These are phyloP conservation scores for Tremellales sp. DNA, from an alignment of 1,284 basidiomycete genomes.

Conservation along the genomic window DNA sequence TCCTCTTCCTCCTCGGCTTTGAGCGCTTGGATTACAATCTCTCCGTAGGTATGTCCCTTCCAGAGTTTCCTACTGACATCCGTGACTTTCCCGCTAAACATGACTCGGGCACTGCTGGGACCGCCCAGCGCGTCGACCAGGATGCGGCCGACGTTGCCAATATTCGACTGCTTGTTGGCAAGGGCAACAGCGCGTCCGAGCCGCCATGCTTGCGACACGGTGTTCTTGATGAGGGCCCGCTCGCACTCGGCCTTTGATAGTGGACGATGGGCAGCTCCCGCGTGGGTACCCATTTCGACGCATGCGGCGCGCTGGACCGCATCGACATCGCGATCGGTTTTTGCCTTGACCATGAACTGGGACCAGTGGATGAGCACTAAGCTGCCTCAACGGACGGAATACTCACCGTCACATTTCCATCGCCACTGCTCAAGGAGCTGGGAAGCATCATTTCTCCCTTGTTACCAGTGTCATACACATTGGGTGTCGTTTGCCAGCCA, in stretches of 20 bases:
- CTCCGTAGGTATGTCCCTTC: slow-evolving; percentile 56
- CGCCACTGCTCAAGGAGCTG: slow-evolving; percentile 23
- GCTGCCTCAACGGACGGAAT: not conserved
- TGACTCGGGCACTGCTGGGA: slow-evolving; percentile 53
- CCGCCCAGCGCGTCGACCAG: slow-evolving; percentile 55
- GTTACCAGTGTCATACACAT: slow-evolving; percentile 27
- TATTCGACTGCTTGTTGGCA: slow-evolving; percentile 48
- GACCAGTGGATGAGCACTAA: slow-evolving; percentile 17
- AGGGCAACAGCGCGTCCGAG: slow-evolving; percentile 54
- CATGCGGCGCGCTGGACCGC: slow-evolving; percentile 25
- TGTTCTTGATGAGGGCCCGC: slow-evolving; percentile 46
- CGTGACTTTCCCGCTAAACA: slow-evolving; percentile 58
- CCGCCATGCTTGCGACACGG: slow-evolving; percentile 57
- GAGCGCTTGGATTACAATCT: slow-evolving; percentile 53
- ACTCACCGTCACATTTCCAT: slow-evolving; percentile 23
- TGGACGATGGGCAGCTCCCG: slow-evolving; percentile 22
- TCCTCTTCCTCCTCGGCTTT: slow-evolving; percentile 54
- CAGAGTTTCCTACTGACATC: slow-evolving; percentile 53
- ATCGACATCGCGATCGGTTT: slow-evolving; percentile 26
- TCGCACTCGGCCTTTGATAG: slow-evolving; percentile 14
- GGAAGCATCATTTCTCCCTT: slow-evolving; percentile 23
- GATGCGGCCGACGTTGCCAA: slow-evolving; percentile 28
- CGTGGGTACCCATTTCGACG: slow-evolving; percentile 38
- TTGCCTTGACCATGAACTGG: slow-evolving; percentile 23
- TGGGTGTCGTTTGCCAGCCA: slow-evolving; percentile 30